Percentiles rank a stretch among this genome's conserved stretches.
phyloP scores from a whole-genome alignment of 2,329 filamentous ascomycete genomes.

The Dendrostoma leiphaemia region DNA sequence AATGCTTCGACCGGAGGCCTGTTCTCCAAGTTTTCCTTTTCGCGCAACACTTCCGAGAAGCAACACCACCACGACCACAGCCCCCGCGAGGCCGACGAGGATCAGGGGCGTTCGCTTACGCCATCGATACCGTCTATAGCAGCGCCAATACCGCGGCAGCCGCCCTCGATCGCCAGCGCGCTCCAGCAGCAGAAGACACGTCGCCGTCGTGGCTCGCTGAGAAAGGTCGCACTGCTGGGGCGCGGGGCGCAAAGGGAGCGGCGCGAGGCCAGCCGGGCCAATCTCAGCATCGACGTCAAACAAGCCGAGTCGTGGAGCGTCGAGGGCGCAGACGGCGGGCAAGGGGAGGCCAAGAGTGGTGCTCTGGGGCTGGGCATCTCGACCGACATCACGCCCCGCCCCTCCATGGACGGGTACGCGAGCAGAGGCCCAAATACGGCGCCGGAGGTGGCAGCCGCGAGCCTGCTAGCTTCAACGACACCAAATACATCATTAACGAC shows the following conservation, averaged over 20 bases:
- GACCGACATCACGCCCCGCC: slow-evolving; percentile 43
- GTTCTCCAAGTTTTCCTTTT: slow-evolving; percentile 70
- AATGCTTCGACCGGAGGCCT: slow-evolving; percentile 52
- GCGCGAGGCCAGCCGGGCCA: slow-evolving; percentile 44
- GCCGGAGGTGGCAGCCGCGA: slow-evolving; percentile 14
- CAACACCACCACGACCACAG: slow-evolving; percentile 22
- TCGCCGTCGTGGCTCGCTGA: slow-evolving; percentile 77
- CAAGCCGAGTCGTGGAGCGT: slow-evolving; percentile 24
- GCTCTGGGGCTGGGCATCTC: slow-evolving; percentile 46
- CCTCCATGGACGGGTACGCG: slow-evolving; percentile 46
- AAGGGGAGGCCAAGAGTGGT: slow-evolving; percentile 22
- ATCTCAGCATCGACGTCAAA: slow-evolving; percentile 41
- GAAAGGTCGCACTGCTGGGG: slow-evolving; percentile 82
- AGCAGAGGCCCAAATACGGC: slow-evolving; percentile 29
- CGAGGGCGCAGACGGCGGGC: not conserved
- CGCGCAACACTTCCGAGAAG: slow-evolving; percentile 37
- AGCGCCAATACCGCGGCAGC: slow-evolving; percentile 30
- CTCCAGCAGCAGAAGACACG: slow-evolving; percentile 53
- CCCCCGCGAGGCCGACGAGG: slow-evolving; percentile 4
- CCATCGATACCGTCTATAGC: slow-evolving; percentile 19
- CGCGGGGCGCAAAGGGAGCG: slow-evolving; percentile 64
- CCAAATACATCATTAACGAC: too few relatives aligned
- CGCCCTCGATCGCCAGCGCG: slow-evolving; percentile 38
- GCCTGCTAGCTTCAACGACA: slow-evolving; percentile 14
- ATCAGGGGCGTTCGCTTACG: slow-evolving; percentile 12